phyloP scores from a whole-genome alignment of 345 rosid species.

The Raphanus raphanistrum region DNA sequence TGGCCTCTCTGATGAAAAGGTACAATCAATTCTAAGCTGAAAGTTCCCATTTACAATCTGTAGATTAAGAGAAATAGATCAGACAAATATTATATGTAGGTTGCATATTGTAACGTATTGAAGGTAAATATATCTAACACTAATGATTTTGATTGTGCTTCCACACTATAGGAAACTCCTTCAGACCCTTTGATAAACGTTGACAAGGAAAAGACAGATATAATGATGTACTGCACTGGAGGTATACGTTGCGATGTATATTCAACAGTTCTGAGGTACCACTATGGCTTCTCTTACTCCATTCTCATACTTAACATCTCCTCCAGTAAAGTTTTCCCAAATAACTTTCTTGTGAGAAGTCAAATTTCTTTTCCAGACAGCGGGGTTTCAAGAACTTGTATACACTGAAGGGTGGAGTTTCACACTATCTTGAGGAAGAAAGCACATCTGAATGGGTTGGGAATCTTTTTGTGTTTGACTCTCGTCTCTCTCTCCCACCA shows the following conservation, averaged over 20 bases:
- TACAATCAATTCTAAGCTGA: conserved; percentile 26
- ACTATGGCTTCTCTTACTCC: conserved; percentile 3
- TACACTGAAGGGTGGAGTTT: conserved; percentile 83
- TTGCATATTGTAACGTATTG: not conserved
- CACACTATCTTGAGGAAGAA: conserved; percentile 76
- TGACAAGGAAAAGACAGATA: conserved; percentile 67
- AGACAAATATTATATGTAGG: not conserved
- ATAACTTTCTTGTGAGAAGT: conserved; percentile 25
- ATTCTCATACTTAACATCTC: conserved; percentile 9
- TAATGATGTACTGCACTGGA: conserved; percentile 94
- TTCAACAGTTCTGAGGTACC: conserved; percentile 82
- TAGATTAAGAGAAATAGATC: not conserved
- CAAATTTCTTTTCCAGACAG: conserved; percentile 50
- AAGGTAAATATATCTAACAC: not conserved
- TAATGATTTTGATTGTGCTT: conserved; percentile 1
- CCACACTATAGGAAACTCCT: conserved; percentile 47
- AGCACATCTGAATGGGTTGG: conserved; percentile 78
- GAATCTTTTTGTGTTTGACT: conserved; percentile 86
- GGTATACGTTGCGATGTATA: conserved; percentile 97
- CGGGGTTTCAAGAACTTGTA: conserved; percentile 76
- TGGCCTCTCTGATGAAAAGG: conserved; percentile 64
- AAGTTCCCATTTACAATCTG: not conserved
- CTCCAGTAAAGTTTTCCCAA: conserved; percentile 15
- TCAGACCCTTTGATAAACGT: conserved; percentile 71
- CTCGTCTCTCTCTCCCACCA: conserved; percentile 88